These are phyloP conservation scores for Uronychia binucleata DNA, from an alignment of 73 alveolate genomes.

Conservation along the genomic window DNA sequence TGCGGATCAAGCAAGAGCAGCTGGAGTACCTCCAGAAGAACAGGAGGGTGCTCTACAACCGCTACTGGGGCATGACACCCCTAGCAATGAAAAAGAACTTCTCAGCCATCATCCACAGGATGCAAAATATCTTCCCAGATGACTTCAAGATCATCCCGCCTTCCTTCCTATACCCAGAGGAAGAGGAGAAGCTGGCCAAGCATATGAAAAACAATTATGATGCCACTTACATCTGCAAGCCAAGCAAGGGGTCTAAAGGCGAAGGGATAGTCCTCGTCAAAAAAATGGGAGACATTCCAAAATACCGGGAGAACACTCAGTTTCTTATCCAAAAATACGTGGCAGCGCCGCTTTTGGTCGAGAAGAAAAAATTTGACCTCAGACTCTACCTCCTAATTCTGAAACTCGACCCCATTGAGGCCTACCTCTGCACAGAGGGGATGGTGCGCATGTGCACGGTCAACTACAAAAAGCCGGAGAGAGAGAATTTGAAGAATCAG, in stretches of 20 bases:
- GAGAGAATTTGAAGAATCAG: slow-evolving; percentile 68
- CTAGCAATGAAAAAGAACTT: slow-evolving; percentile 59
- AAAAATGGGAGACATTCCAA: slow-evolving; percentile 19
- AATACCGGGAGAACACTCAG: slow-evolving; percentile 18
- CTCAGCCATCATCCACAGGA: slow-evolving; percentile 60
- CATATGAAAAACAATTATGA: slow-evolving; percentile 42
- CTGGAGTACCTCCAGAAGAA: slow-evolving; percentile 9
- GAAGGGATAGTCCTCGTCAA: slow-evolving; percentile 76
- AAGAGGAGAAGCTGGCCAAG: slow-evolving; percentile 64
- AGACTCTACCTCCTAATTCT: slow-evolving; percentile 92
- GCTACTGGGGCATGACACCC: slow-evolving; percentile 16
- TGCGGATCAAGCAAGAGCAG: slow-evolving; percentile 14
- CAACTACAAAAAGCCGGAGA: slow-evolving; percentile 83
- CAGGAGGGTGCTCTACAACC: slow-evolving; percentile 9
- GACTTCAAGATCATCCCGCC: slow-evolving; percentile 74
- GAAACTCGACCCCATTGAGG: slow-evolving; percentile 88
- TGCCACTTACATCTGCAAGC: slow-evolving; percentile 71
- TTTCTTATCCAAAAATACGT: slow-evolving; percentile 83
- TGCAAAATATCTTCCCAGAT: slow-evolving; percentile 76
- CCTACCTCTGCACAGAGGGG: slow-evolving; percentile 96
- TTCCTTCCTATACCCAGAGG: slow-evolving; percentile 79
- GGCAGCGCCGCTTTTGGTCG: slow-evolving; percentile 91
- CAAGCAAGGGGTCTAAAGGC: slow-evolving; percentile 85
- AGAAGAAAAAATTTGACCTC: slow-evolving; percentile 92
- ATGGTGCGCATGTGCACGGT: slow-evolving; percentile 89